Base-by-base conservation (phyloP, 2,329 filamentous ascomycete species). In the Tolypocladium pustulatum region DNA sequence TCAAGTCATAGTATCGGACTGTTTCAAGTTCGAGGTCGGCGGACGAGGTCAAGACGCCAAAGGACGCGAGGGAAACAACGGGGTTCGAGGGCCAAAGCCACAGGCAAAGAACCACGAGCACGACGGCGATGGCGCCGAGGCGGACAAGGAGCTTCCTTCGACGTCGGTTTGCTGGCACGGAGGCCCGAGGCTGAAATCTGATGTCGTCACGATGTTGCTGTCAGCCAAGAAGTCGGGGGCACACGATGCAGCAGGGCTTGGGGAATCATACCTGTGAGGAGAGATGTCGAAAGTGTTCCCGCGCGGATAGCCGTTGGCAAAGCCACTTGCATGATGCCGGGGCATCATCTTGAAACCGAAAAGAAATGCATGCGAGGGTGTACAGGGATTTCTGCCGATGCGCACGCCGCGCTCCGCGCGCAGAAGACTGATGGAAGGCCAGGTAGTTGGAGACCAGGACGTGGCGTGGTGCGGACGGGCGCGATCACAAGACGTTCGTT, bases 1-100 rank as follows among this genome's bases (percentile, higher is more conserved):
- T 88, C 62, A 99, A 80, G 72, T 99, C 94, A 75, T 97, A 97
- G 76, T 99, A 97, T 71, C 93, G 90, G 61, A 99, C 90, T 1
- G 93, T 97, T 72, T 97, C 91, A 59, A 97, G 84, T 68, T 96
- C 87, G 62, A 90, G 83, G 64, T 89, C 86, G 57, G 87, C 85
- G 57, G 78, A 76, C 27, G 81, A 77, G 43, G 85, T 85, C 56
- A 92, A 76, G 40, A 93, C 80, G 36, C 88, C 89, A 55, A 95
- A 78, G 1, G 89, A 88, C 69, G 76, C 81, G 69, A 77, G 79
- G 70, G 76, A 90, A 65, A 76, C 86, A 67, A 77, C 78, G 65
- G 75, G 84, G 72, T 75, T 86, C 72, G 78, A 78, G 63, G 91
- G 84, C 73, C 90, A 89, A 55, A 92, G 81, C 73, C 92, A 91